These are phyloP conservation scores for Trichoderma gamsii DNA, from an alignment of 495 filamentous ascomycete species.

Conservation along the genomic window DNA sequence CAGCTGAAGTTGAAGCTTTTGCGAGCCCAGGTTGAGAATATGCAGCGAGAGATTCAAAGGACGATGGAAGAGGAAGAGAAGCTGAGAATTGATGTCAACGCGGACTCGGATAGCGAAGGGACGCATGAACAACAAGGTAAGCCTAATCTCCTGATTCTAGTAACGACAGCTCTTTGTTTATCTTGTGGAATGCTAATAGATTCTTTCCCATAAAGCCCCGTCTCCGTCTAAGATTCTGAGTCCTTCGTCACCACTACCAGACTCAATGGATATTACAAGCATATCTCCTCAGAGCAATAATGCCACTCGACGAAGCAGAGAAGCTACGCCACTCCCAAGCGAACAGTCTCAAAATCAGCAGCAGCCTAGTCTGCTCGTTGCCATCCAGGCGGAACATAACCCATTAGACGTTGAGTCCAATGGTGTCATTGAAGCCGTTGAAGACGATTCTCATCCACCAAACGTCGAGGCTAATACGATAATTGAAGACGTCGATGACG, in stretches of 20 bases:
- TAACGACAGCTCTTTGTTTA: too few relatives aligned
- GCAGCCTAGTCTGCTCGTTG: neutral
- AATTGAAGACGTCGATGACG: neutral
- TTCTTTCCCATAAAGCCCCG: neutral
- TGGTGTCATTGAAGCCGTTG: neutral
- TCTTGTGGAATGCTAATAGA: neutral
- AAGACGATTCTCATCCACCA: neutral
- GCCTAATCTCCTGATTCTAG: neutral
- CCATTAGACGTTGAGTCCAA: neutral
- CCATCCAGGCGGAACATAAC: neutral
- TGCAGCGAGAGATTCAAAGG: slow-evolving; percentile 54
- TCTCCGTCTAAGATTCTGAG: neutral
- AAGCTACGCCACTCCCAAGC: neutral
- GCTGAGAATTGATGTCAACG: slow-evolving; percentile 50
- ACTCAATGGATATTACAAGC: slow-evolving; percentile 13
- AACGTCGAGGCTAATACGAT: neutral
- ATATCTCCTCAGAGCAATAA: slow-evolving; percentile 1
- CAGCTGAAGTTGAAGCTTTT: slow-evolving; percentile 47
- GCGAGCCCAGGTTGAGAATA: slow-evolving; percentile 49
- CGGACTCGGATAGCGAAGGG: neutral
- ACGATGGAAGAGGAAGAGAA: slow-evolving; percentile 37
- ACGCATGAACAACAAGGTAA: neutral
- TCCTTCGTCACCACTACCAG: neutral
- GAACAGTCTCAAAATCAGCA: neutral
- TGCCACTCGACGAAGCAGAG: neutral